Conservation (phyloP, 2,329 filamentous ascomycete genomes). For the Xylariaceae sp. region DNA sequence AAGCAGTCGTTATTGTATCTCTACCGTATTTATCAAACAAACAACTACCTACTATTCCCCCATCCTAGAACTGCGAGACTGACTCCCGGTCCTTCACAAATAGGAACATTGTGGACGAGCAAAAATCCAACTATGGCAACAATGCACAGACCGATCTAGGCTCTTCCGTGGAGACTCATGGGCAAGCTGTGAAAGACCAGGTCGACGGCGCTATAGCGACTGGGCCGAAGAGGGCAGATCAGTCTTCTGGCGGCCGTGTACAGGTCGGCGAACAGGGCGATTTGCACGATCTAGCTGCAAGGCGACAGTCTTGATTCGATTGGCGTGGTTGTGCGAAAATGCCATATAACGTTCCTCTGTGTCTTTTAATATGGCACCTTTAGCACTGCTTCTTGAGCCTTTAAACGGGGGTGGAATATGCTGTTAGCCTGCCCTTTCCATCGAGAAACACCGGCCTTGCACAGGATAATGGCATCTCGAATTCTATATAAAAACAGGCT, state of each 20-base stretch:
- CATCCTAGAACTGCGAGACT: neutral
- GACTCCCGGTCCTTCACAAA: neutral
- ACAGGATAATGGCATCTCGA: too few relatives aligned
- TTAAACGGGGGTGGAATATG: too few relatives aligned
- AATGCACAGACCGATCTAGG: constrained; percentile 31
- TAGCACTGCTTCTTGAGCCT: too few relatives aligned
- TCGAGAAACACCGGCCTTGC: too few relatives aligned
- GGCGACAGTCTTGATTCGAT: constrained; percentile 27
- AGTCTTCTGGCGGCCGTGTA: constrained; percentile 38
- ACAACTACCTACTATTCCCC: neutral
- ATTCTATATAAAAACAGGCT: too few relatives aligned
- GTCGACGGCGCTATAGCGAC: constrained; percentile 40
- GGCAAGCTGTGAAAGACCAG: constrained; percentile 40
- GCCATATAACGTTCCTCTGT: too few relatives aligned
- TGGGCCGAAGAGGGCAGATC: constrained; percentile 42
- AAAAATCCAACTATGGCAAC: constrained; percentile 25
- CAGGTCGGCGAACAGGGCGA: constrained; percentile 44
- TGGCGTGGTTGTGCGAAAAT: neutral
- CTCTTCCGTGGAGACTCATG: constrained; percentile 28
- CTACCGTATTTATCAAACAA: neutral
- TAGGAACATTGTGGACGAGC: constrained; percentile 38
- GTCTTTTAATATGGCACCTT: too few relatives aligned
- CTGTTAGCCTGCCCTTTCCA: too few relatives aligned
- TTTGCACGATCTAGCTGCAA: constrained; percentile 42
- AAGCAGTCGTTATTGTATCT: neutral